Base-by-base conservation (phyloP, 2,329 filamentous ascomycete species). In the Pseudogymnoascus sp. region DNA sequence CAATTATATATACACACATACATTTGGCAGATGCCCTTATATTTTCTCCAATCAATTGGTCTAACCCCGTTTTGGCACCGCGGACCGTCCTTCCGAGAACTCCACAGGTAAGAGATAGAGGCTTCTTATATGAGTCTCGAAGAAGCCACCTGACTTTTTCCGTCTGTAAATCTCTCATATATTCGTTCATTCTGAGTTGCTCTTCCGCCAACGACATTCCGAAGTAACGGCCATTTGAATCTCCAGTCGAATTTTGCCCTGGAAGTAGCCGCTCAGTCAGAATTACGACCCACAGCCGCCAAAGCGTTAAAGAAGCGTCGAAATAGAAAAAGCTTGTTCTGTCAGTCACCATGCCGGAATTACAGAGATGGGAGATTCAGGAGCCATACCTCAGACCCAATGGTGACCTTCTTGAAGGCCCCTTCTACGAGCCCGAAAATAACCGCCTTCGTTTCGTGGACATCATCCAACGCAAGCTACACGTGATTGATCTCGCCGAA, bases 401-500 rank as follows among this genome's bases (percentile, higher is more conserved):
- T 66, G 90, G 87, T 75, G 78, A 76, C 12, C 80, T 92, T 31
- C 88, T 87, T 66, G 89, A 93, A 74, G 89, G 83, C 0, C 89
- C 89, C 1, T 90, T 85, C 76, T 90, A 86, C 76, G 88, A 92
- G 73, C 77, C 81, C 63, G 76, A 76, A 21, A 84, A 81, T 59
- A 81, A 89, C 72, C 81, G 78, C 55, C 77, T 93, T 63, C 88
- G 89, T 66, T 92, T 91, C 73, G 84, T 92, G 65, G 92, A 97
- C 75, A 92, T 96, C 75, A 88, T 87, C 73, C 85, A 88, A 72
- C 82, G 88, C 72, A 84, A 86, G 64, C 72, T 96, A 52, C 88
- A 94, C 76, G 81, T 82, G 58, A 80, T 94, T 64, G 82, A 90
- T 68, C 78, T 95, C 25, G 72, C 74, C 58, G 77, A 82, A 63